Conservation (phyloP, 768 basidiomycete genomes). For the Thelephora ganbajun region DNA sequence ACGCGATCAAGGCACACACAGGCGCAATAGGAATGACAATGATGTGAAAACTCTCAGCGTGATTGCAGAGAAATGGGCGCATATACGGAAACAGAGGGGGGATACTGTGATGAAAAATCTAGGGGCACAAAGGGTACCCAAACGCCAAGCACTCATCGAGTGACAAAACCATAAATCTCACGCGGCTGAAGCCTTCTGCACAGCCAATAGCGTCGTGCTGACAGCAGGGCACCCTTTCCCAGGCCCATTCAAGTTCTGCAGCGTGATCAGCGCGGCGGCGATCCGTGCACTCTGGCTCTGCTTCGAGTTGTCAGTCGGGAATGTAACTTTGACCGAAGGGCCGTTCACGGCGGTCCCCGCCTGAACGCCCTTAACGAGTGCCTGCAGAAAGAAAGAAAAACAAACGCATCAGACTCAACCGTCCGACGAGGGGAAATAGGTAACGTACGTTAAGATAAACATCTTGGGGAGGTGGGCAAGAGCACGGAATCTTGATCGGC, state of each 20-base stretch:
- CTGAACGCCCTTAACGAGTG: constrained; percentile 18
- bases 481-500: constrained; percentile 26
- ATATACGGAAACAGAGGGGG: too few relatives aligned
- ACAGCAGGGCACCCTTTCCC: constrained; percentile 54
- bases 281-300: constrained; percentile 29
- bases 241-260: constrained; percentile 59
- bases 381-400: neutral
- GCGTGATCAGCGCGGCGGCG: constrained; percentile 42
- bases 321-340: constrained; percentile 23
- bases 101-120: too few relatives aligned
- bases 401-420: neutral
- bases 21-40: too few relatives aligned
- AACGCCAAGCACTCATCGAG: too few relatives aligned
- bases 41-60: too few relatives aligned
- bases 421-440: neutral
- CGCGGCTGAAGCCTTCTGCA: constrained; percentile 8
- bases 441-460: constrained; percentile 19
- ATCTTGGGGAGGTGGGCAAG: constrained; percentile 23
- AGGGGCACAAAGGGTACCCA: too few relatives aligned
- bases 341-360: constrained; percentile 29
- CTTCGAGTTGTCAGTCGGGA: constrained; percentile 30
- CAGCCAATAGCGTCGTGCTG: constrained; percentile 42
- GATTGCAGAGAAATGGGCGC: too few relatives aligned
- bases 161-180: too few relatives aligned
- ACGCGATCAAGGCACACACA: too few relatives aligned